Evolutionary conservation across 768 basidiomycete genomes (phyloP).

Genomic region (Dioszegia crocea): DNA sequence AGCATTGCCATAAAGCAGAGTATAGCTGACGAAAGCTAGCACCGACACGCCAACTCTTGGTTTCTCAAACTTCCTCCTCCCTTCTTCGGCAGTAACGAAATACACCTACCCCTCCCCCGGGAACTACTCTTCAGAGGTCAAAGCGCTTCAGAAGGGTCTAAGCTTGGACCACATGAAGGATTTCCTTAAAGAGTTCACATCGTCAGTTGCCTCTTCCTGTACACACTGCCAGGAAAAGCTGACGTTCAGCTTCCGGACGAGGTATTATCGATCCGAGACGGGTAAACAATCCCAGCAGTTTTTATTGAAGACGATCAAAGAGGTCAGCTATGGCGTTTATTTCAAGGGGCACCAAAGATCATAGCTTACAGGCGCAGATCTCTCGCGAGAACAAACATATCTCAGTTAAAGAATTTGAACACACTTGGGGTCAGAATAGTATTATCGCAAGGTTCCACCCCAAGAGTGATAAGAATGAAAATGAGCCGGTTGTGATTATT

Average conservation of each 20-base stretch:
- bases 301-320: slow-evolving; percentile 46
- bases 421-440: slow-evolving; percentile 68
- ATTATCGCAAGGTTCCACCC: slow-evolving; percentile 49
- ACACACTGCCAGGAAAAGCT: background rate
- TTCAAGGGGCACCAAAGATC: background rate
- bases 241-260: slow-evolving; percentile 41
- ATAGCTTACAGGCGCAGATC: background rate
- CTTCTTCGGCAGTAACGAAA: slow-evolving; percentile 25
- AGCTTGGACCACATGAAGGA: slow-evolving; percentile 36
- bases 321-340: slow-evolving; percentile 25
- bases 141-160: slow-evolving; percentile 32
- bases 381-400: slow-evolving; percentile 26
- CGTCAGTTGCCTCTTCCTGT: slow-evolving; percentile 11
- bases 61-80: slow-evolving; percentile 38
- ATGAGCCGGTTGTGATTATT: slow-evolving; percentile 43
- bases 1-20: background rate
- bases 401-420: slow-evolving; percentile 55
- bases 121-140: slow-evolving; percentile 44
- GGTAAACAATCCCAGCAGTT: slow-evolving; percentile 50
- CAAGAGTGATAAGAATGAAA: slow-evolving; percentile 63
- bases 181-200: slow-evolving; percentile 38
- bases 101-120: slow-evolving; percentile 46
- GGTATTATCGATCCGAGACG: slow-evolving; percentile 52
- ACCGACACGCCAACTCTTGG: slow-evolving; percentile 62
- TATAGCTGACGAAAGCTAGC: slow-evolving; percentile 50